Conservation (phyloP, 352 stramenopile species). For the Phytopythium ostracodes region DNA sequence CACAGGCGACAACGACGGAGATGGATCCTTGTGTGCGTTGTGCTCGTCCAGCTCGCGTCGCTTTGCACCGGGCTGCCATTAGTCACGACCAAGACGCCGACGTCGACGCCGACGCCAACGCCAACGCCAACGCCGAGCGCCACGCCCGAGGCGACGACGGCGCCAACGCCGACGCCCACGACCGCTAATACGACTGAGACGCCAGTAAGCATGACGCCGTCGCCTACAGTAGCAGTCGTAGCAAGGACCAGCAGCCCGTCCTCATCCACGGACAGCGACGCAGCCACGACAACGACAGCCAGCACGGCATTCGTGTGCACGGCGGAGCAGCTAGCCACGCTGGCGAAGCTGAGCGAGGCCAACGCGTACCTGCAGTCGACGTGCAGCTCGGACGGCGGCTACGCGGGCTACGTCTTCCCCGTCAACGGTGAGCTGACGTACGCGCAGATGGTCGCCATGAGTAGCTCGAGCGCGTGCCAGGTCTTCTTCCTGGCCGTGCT, state of each 20-base stretch:
- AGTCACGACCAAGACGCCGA: not conserved
- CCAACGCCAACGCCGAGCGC: not conserved
- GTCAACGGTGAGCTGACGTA: constrained; percentile 27
- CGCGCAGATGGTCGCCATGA: constrained; percentile 28
- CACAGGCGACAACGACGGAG: not conserved
- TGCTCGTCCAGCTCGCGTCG: not conserved
- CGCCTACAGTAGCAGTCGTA: not conserved
- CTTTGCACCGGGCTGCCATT: not conserved
- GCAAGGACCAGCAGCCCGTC: not conserved
- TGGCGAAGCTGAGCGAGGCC: constrained; percentile 21
- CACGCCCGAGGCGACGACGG: not conserved
- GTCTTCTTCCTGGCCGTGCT: constrained; percentile 29
- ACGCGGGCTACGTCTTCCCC: constrained; percentile 25
- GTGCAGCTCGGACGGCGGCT: constrained; percentile 16
- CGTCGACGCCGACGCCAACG: not conserved
- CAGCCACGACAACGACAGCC: not conserved
- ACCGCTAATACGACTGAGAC: not conserved
- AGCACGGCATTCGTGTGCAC: constrained; percentile 25
- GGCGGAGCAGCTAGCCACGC: constrained; percentile 21
- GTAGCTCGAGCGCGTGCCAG: constrained; percentile 12
- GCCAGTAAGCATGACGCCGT: not conserved
- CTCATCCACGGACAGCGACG: not conserved
- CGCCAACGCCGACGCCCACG: not conserved
- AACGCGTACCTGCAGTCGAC: constrained; percentile 24
- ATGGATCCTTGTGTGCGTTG: not conserved